Conservation (phyloP, 2,329 filamentous ascomycete species). For the Chaetomium sp. region DNA sequence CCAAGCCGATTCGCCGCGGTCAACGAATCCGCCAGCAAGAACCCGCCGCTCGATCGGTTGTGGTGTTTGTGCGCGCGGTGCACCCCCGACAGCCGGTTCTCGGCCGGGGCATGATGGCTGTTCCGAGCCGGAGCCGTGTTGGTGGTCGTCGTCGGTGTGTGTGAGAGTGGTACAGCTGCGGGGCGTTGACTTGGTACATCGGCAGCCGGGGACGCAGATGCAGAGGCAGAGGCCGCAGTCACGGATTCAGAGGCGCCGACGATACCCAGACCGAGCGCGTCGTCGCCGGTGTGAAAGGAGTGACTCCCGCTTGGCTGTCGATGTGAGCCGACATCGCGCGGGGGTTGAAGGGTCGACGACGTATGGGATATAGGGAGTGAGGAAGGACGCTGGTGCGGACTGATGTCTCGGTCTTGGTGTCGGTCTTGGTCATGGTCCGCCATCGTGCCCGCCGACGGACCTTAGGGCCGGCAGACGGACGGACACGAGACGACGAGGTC, state of each 20-base stretch:
- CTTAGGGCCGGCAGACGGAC: too few species aligned
- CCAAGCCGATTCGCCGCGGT: constrained; percentile 18
- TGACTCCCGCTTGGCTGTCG: too few species aligned
- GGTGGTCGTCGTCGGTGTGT: constrained; percentile 5
- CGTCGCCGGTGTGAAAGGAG: too few species aligned
- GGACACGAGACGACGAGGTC: too few species aligned
- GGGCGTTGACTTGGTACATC: constrained; percentile 6
- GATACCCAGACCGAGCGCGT: too few species aligned
- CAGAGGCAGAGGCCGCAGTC: too few species aligned
- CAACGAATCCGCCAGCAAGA: constrained; percentile 42
- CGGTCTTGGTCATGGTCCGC: constrained; percentile 23
- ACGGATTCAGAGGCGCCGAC: too few species aligned
- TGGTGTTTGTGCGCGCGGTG: constrained; percentile 33
- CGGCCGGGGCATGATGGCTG: constrained; percentile 7
- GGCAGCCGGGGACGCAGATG: constrained; percentile 1
- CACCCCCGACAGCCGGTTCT: constrained; percentile 17
- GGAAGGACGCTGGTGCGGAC: constrained; percentile 14
- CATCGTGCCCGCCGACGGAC: constrained; percentile 25
- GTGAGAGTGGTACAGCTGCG: background rate
- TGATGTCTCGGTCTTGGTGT: constrained; percentile 11
- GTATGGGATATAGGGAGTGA: too few species aligned
- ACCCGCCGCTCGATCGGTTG: constrained; percentile 40
- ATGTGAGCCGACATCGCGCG: constrained; percentile 6
- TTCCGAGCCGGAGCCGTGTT: constrained; percentile 4
- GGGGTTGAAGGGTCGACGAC: constrained; percentile 18